Evolutionary conservation across 495 filamentous ascomycete genomes (phyloP).

Genomic region (Stereocaulon alpinum): DNA sequence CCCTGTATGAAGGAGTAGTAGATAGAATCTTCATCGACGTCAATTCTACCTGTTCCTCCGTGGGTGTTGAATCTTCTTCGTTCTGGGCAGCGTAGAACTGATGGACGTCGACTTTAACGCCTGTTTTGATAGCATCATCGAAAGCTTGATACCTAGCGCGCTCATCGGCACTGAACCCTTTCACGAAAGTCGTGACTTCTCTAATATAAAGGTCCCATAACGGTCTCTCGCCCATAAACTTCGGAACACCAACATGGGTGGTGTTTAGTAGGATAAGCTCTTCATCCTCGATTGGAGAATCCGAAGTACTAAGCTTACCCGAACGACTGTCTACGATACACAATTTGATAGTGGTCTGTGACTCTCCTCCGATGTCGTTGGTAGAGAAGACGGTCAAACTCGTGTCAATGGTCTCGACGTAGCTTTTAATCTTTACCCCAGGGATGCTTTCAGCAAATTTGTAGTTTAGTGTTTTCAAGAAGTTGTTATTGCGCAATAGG

Average conservation of each 20-base stretch:
- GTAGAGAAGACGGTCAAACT: constrained; percentile 35
- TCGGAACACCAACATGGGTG: constrained; percentile 15
- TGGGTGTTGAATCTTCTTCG: not conserved
- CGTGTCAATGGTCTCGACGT: constrained; percentile 55
- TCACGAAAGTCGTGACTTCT: constrained; percentile 13
- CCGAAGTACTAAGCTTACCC: constrained; percentile 16
- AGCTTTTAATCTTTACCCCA: constrained; percentile 57
- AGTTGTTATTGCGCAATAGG: constrained; percentile 35
- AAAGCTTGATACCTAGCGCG: constrained; percentile 9
- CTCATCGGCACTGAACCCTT: constrained; percentile 10
- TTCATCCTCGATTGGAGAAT: constrained; percentile 20
- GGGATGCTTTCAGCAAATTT: constrained; percentile 49
- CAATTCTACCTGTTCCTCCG: too few relatives aligned
- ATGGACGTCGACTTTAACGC: constrained; percentile 18
- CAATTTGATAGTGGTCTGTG: constrained; percentile 27
- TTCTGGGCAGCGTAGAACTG: constrained; percentile 15
- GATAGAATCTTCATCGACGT: constrained; percentile 13
- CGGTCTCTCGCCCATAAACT: constrained; percentile 12
- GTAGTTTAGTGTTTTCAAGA: constrained; percentile 43
- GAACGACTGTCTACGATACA: constrained; percentile 19
- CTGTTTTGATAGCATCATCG: constrained; percentile 9
- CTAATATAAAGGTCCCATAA: constrained; percentile 4
- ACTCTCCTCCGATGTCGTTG: constrained; percentile 24
- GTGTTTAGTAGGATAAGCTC: constrained; percentile 15
- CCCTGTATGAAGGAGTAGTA: constrained; percentile 8